Percentiles rank a stretch among this genome's conserved stretches.
These are phyloP conservation scores for Fusarium papillatum DNA, from an alignment of 2,329 filamentous ascomycete genomes.

Conservation along the genomic window DNA sequence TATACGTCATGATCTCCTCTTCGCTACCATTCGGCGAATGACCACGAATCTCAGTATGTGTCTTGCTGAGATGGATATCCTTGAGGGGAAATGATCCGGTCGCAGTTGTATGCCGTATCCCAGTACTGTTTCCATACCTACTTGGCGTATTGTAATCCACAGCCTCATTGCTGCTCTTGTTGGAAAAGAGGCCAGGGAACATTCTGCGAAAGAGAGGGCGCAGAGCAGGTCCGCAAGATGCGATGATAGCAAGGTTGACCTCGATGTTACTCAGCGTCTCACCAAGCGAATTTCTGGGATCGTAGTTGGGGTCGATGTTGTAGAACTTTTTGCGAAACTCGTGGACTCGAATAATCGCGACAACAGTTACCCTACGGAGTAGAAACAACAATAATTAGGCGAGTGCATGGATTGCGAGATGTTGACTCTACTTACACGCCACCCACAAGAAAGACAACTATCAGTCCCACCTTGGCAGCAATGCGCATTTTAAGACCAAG, in stretches of 20 bases:
- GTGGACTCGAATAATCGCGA: conserved; percentile 49
- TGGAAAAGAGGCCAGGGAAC: conserved; percentile 41
- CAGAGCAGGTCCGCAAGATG: conserved; percentile 48
- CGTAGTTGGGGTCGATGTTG: conserved; percentile 35
- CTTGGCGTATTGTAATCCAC: conserved; percentile 24
- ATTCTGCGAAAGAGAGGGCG: conserved; percentile 35
- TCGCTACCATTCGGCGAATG: conserved; percentile 38
- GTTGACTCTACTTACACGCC: conserved; percentile 46
- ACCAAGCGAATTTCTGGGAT: conserved; percentile 42
- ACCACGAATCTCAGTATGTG: conserved; percentile 35
- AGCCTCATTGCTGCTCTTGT: conserved; percentile 16
- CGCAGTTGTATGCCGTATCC: neutral
- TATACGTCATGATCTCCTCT: conserved; percentile 44
- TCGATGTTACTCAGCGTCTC: conserved; percentile 51
- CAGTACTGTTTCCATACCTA: conserved; percentile 18
- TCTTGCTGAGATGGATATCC: conserved; percentile 28
- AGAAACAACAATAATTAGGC: neutral
- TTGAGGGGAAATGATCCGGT: conserved; percentile 26
- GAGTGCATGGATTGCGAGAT: too few species aligned
- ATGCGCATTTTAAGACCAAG: conserved; percentile 53
- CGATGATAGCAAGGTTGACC: conserved; percentile 54
- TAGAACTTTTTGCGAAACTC: conserved; percentile 37
- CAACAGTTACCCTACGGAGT: conserved; percentile 51
- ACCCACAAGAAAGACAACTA: conserved; percentile 56
- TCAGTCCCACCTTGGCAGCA: conserved; percentile 53